Conservation (phyloP, 2,329 filamentous ascomycete genomes). For the Metarhizium rileyi region DNA sequence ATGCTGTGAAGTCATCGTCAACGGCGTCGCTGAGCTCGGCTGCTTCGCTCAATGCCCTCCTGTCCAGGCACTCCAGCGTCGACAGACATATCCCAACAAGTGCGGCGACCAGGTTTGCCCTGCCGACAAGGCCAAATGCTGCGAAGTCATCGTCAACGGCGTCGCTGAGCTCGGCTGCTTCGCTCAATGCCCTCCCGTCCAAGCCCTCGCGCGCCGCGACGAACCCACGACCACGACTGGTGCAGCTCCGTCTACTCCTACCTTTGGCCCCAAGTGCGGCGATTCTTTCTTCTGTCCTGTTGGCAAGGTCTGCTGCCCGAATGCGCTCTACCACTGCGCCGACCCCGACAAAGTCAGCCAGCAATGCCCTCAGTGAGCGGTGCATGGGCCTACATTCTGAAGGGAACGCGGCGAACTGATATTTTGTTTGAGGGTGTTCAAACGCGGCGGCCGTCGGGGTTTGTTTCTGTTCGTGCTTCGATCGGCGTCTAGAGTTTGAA, state of each 20-base stretch:
- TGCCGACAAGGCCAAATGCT: background rate
- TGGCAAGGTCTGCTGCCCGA: constrained; percentile 7
- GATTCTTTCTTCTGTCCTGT: constrained; percentile 8
- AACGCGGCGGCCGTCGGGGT: too few relatives aligned
- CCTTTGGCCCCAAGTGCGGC: constrained; percentile 8
- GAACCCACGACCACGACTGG: background rate
- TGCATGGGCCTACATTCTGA: too few relatives aligned
- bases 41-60: constrained; percentile 5
- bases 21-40: background rate
- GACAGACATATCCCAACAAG: constrained; percentile 6
- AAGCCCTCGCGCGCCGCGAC: constrained; percentile 1
- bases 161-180: background rate
- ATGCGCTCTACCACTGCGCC: constrained; percentile 6
- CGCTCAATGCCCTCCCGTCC: background rate
- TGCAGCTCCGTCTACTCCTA: background rate
- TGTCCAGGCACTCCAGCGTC: background rate
- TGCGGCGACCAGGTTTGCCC: background rate
- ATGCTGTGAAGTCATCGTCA: background rate
- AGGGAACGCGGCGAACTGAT: too few relatives aligned
- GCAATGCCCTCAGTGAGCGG: constrained; percentile 6
- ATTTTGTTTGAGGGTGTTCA: too few relatives aligned
- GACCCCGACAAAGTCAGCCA: constrained; percentile 6
- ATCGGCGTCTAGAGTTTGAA: too few relatives aligned
- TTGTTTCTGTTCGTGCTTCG: too few relatives aligned
- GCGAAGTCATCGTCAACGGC: background rate